Conservation (phyloP, 768 basidiomycete species). For the Trametes elegans region DNA sequence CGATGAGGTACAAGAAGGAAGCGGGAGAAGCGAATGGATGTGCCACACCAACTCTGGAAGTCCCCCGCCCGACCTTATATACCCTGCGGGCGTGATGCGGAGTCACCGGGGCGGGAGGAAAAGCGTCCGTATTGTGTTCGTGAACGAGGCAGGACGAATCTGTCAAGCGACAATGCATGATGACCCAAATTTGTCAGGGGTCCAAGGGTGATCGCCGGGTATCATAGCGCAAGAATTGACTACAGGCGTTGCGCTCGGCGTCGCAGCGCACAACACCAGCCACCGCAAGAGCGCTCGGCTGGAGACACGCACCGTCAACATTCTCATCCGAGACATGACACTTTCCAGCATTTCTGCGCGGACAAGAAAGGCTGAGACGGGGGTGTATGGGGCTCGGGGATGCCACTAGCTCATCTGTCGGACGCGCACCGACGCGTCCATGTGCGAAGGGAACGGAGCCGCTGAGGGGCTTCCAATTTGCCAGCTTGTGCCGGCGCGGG, state of each 20-base stretch:
- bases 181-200: conserved; percentile 16
- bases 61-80: conserved; percentile 15
- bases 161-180: conserved; percentile 20
- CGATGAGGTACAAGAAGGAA: conserved; percentile 6
- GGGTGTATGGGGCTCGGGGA: background rate
- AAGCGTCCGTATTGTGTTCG: conserved; percentile 18
- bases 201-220: conserved; percentile 17
- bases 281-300: conserved; percentile 8
- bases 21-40: conserved; percentile 14
- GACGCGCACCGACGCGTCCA: background rate
- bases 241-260: conserved; percentile 7
- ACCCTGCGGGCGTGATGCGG: conserved; percentile 17
- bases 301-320: background rate
- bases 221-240: conserved; percentile 9
- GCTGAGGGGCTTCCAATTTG: conserved; percentile 13
- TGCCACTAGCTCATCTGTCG: conserved; percentile 6
- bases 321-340: background rate
- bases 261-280: conserved; percentile 1
- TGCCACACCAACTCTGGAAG: conserved; percentile 1
- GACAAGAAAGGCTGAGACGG: conserved; percentile 10
- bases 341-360: background rate
- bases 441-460: conserved; percentile 21
- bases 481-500: conserved; percentile 12
- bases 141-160: conserved; percentile 19
- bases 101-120: conserved; percentile 16